Conservation (phyloP, 306 rosid genomes). For the Calophaca sinica region DNA sequence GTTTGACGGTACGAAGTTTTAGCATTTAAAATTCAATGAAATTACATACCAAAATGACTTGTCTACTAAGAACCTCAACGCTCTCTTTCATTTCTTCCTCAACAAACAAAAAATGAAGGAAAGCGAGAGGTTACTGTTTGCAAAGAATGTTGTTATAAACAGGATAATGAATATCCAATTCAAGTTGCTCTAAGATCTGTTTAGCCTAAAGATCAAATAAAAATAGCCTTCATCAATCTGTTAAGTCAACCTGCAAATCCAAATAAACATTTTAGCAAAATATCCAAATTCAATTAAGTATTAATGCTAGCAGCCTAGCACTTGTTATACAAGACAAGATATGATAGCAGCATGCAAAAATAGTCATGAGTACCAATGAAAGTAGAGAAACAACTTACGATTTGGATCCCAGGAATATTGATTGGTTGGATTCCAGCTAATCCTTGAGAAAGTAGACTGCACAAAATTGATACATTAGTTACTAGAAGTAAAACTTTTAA, state of each 20-base stretch:
- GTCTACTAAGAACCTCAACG: constrained; percentile 39
- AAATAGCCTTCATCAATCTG: constrained; percentile 72
- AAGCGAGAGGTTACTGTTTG: constrained; percentile 42
- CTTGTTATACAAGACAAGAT: not conserved
- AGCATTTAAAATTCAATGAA: constrained; percentile 44
- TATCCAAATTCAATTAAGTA: constrained; percentile 33
- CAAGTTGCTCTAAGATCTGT: constrained; percentile 66
- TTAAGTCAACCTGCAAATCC: constrained; percentile 73
- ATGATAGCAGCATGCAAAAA: constrained; percentile 9
- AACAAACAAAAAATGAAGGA: constrained; percentile 30
- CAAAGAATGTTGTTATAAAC: constrained; percentile 61
- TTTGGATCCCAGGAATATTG: constrained; percentile 59
- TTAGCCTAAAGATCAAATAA: constrained; percentile 68
- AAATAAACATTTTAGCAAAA: constrained; percentile 22
- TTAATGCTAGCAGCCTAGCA: constrained; percentile 11
- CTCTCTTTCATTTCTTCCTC: constrained; percentile 39
- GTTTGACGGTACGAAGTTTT: not conserved
- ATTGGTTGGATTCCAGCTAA: constrained; percentile 67
- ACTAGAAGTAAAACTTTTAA: constrained; percentile 8
- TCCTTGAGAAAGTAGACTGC: constrained; percentile 62
- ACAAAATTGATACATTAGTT: constrained; percentile 38
- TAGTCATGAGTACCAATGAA: not conserved
- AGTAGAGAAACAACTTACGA: constrained; percentile 52
- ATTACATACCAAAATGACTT: constrained; percentile 39
- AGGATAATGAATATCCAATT: constrained; percentile 66